Conservation (phyloP, 192 early-diverging fungal genomes). For the Borealophlyctis nickersoniae region DNA sequence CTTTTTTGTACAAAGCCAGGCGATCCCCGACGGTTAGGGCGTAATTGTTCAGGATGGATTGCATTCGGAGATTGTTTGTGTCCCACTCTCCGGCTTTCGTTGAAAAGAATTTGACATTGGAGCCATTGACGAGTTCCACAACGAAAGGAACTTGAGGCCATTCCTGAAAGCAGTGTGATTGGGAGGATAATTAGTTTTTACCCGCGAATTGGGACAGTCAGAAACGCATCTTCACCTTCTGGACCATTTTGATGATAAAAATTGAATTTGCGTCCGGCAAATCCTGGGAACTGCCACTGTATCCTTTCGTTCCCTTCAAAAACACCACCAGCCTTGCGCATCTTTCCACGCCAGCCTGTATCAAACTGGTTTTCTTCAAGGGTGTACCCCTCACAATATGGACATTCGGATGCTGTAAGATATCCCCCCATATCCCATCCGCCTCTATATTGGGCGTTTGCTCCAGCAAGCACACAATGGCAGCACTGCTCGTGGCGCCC, state of each 20-base stretch:
- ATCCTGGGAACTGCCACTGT: conserved; percentile 10
- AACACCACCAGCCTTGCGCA: conserved; percentile 47
- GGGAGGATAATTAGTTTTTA: neutral
- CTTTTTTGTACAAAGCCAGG: conserved; percentile 40
- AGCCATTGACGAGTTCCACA: conserved; percentile 45
- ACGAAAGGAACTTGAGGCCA: conserved; percentile 42
- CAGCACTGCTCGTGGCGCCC: conserved; percentile 5
- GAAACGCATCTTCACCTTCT: conserved; percentile 30
- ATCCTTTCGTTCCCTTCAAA: conserved; percentile 24
- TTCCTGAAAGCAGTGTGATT: conserved; percentile 30
- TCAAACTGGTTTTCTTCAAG: conserved; percentile 40
- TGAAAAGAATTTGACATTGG: conserved; percentile 48
- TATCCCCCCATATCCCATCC: conserved; percentile 40
- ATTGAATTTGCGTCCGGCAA: conserved; percentile 48
- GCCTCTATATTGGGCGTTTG: conserved; percentile 11
- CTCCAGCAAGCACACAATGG: conserved; percentile 45
- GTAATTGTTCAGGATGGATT: conserved; percentile 52
- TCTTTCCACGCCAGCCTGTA: conserved; percentile 31
- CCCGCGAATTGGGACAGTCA: neutral
- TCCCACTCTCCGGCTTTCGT: conserved; percentile 36
- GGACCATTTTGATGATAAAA: conserved; percentile 54
- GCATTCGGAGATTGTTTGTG: conserved; percentile 44
- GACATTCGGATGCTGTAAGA: conserved; percentile 26
- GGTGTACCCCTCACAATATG: conserved; percentile 39
- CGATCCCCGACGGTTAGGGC: conserved; percentile 44